phyloP scores from a whole-genome alignment of 2,329 filamentous ascomycete species.

The Pseudocercospora vitis region DNA sequence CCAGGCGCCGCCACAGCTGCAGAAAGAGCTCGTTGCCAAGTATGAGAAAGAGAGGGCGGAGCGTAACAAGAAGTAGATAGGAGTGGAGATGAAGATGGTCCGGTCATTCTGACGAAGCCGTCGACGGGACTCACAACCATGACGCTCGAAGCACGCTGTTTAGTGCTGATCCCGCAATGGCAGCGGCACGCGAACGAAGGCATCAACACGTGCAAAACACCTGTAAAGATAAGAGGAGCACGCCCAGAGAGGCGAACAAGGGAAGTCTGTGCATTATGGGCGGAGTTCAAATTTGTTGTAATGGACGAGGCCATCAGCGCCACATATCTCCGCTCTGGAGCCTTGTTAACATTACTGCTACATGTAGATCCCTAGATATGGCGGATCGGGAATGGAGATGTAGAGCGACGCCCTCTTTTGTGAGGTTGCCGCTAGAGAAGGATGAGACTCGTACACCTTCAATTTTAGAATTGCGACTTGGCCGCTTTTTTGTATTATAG shows the following conservation, averaged over 20 bases:
- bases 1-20: slow-evolving; percentile 79
- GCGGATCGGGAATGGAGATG: no score
- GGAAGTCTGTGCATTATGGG: background rate
- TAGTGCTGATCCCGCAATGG: background rate
- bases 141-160: background rate
- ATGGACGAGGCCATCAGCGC: background rate
- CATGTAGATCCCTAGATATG: background rate
- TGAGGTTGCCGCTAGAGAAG: no score
- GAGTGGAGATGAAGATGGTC: background rate
- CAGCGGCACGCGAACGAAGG: background rate
- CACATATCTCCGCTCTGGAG: background rate
- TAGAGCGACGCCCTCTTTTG: no score
- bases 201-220: background rate
- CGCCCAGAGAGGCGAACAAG: background rate
- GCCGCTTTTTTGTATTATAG: no score
- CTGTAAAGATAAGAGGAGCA: background rate
- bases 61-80: slow-evolving; percentile 60
- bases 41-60: slow-evolving; percentile 67
- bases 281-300: background rate
- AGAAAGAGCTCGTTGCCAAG: slow-evolving; percentile 72
- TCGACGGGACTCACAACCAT: background rate
- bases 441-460: no score
- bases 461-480: no score
- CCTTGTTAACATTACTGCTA: background rate
- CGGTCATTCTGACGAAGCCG: background rate